Conservation (phyloP, 306 rosid genomes). For the Fagus crenata region DNA sequence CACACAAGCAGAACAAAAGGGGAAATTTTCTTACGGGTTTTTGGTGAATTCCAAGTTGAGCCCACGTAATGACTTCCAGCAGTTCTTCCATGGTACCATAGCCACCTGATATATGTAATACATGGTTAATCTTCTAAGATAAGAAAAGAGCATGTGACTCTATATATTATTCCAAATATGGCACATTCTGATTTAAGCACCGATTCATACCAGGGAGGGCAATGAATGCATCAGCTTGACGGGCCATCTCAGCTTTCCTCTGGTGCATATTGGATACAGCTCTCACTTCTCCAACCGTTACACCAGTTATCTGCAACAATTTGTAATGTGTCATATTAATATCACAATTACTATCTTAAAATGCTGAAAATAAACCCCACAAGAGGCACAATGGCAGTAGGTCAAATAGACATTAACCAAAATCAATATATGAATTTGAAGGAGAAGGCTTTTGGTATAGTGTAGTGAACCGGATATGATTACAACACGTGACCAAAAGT, state of each 20-base stretch:
- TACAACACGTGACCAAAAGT: no score
- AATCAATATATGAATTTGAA: no score
- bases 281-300: conserved; percentile 87
- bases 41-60: conserved; percentile 97
- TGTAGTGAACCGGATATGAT: no score
- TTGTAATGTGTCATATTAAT: neutral
- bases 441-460: no score
- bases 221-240: conserved; percentile 96
- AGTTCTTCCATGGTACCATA: conserved; percentile 98
- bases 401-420: no score
- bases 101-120: conserved; percentile 56
- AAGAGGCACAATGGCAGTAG: no score
- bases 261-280: conserved; percentile 97
- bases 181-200: neutral
- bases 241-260: conserved; percentile 98
- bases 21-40: conserved; percentile 67
- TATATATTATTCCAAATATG: neutral
- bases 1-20: neutral
- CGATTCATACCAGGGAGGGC: conserved; percentile 82
- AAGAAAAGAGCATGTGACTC: neutral
- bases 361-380: neutral
- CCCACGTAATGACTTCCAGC: conserved; percentile 99
- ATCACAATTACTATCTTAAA: neutral
- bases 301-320: conserved; percentile 77
- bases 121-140: neutral